phyloP scores from a whole-genome alignment of 176 grass and related monocot species.

The Musa acuminata region DNA sequence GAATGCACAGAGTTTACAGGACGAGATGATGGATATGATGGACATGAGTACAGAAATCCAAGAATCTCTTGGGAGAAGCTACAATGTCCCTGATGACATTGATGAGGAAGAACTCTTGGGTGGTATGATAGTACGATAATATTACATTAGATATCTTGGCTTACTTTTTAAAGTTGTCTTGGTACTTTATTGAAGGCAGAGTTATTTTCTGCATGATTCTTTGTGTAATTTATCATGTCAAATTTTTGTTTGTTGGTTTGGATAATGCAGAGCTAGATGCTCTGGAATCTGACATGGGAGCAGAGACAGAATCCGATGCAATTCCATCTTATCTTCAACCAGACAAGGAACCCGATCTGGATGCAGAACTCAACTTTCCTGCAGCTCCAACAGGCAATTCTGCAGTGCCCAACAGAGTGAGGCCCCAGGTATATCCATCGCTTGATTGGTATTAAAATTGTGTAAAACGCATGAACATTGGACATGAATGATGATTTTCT shows the following conservation, averaged over 20 bases:
- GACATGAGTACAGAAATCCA: slow-evolving; percentile 90
- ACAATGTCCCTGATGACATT: slow-evolving; percentile 89
- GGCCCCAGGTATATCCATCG: slow-evolving; percentile 1
- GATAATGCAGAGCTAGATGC: slow-evolving; percentile 69
- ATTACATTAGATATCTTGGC: neutral
- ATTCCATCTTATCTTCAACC: slow-evolving; percentile 20
- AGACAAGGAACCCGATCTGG: slow-evolving; percentile 18
- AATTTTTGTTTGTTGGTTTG: neutral
- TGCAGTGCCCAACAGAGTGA: slow-evolving; percentile 4
- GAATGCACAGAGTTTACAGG: slow-evolving; percentile 67
- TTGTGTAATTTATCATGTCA: neutral
- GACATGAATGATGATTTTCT: too few species aligned
- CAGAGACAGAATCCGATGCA: slow-evolving; percentile 3
- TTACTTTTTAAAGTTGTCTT: too few species aligned
- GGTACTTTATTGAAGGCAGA: too few species aligned
- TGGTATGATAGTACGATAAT: slow-evolving; percentile 33
- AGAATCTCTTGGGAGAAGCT: slow-evolving; percentile 83
- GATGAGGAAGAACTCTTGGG: slow-evolving; percentile 93
- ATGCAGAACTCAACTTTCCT: slow-evolving; percentile 17
- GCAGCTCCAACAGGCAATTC: slow-evolving; percentile 9
- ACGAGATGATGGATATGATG: slow-evolving; percentile 96
- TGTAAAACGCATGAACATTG: too few species aligned
- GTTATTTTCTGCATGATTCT: neutral
- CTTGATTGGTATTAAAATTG: too few species aligned
- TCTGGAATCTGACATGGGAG: slow-evolving; percentile 81